phyloP scores from a whole-genome alignment of 164 flowering plant genomes.

The Buxus sempervirens region DNA sequence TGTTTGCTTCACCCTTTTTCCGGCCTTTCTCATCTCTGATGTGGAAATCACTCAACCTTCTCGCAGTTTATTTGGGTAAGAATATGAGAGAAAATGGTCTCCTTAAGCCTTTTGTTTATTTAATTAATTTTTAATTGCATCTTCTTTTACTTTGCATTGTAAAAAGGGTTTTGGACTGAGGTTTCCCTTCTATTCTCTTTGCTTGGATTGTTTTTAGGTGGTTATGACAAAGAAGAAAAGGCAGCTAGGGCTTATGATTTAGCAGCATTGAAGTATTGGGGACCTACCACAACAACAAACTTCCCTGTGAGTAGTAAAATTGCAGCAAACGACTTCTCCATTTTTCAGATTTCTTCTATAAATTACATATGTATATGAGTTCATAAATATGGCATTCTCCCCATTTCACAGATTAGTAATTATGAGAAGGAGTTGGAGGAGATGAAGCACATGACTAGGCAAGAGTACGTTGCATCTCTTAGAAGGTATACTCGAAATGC shows the following conservation, averaged over 20 bases:
- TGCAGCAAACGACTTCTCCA: too few relatives aligned
- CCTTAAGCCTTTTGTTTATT: neutral
- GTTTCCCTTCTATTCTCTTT: neutral
- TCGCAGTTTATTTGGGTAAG: slow-evolving; percentile 89
- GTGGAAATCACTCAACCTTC: slow-evolving; percentile 23
- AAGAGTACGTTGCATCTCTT: slow-evolving; percentile 86
- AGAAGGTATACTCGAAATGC: slow-evolving; percentile 49
- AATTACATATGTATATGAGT: too few relatives aligned
- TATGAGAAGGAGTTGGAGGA: slow-evolving; percentile 89
- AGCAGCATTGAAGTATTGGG: slow-evolving; percentile 96
- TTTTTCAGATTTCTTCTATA: too few relatives aligned
- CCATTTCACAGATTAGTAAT: slow-evolving; percentile 49
- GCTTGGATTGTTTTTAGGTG: slow-evolving; percentile 42
- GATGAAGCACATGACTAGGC: slow-evolving; percentile 97
- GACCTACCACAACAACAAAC: slow-evolving; percentile 81
- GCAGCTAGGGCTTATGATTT: slow-evolving; percentile 95
- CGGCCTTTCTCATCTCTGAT: slow-evolving; percentile 13
- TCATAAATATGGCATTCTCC: too few relatives aligned
- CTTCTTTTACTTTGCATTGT: neutral
- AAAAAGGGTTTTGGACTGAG: too few relatives aligned
- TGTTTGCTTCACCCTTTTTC: slow-evolving; percentile 4
- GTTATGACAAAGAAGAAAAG: slow-evolving; percentile 96
- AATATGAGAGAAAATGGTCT: neutral
- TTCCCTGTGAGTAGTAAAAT: slow-evolving; percentile 54
- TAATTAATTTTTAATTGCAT: neutral